Percentiles rank a stretch among this genome's conserved stretches.
Conservation (phyloP, 345 rosid species). For the Cardiospermum halicacabum region DNA sequence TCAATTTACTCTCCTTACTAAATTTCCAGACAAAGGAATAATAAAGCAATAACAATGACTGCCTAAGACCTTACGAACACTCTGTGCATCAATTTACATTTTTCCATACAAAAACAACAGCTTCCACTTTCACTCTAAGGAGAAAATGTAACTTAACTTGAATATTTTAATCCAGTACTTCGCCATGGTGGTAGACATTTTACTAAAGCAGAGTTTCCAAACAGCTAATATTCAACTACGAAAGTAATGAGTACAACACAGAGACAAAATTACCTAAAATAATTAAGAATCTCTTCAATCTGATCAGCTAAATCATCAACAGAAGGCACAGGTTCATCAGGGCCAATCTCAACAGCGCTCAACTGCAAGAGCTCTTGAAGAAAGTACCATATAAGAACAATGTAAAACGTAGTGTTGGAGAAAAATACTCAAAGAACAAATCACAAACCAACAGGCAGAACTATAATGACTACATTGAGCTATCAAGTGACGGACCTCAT, state of each 20-base stretch:
- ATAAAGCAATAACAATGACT: conserved; percentile 3
- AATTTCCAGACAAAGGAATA: background rate
- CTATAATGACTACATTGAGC: conserved; percentile 3
- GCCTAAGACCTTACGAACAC: conserved; percentile 3
- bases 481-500: conserved; percentile 69
- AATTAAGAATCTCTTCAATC: conserved; percentile 82
- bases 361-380: conserved; percentile 88
- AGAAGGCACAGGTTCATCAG: conserved; percentile 60
- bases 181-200: conserved; percentile 3
- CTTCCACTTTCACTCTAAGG: background rate
- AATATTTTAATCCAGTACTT: background rate
- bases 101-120: background rate
- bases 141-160: background rate
- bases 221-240: conserved; percentile 2
- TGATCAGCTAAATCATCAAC: conserved; percentile 96
- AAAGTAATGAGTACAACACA: conserved; percentile 6
- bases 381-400: conserved; percentile 47
- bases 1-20: conserved; percentile 8
- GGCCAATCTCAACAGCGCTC: conserved; percentile 65
- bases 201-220: conserved; percentile 1
- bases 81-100: conserved; percentile 8
- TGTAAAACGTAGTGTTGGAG: conserved; percentile 27
- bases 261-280: conserved; percentile 64
- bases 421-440: background rate
- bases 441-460: background rate